A percentile compares a stretch with the other conserved stretches of the same genome.
Evolutionary conservation across 257 asterid species (phyloP).

Genomic region (Solanum tacnaense): DNA sequence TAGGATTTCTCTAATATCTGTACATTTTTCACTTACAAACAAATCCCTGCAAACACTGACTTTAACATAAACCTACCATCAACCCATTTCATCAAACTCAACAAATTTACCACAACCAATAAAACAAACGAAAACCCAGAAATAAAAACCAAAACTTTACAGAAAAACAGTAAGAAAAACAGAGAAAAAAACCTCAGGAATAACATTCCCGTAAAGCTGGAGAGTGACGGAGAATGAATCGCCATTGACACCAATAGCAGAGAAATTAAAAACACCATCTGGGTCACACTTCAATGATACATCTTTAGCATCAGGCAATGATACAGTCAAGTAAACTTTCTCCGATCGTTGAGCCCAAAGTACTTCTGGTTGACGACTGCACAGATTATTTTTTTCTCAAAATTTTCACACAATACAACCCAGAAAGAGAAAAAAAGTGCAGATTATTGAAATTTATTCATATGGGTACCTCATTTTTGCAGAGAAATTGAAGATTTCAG

Average conservation of each 20-base stretch:
- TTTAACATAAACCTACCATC: neutral
- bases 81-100: neutral
- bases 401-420: neutral
- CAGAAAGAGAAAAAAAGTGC: neutral
- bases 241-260: conserved; percentile 53
- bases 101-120: neutral
- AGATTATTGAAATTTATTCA: neutral
- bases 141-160: neutral
- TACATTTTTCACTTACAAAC: neutral
- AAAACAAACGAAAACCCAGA: neutral
- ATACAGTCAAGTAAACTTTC: conserved; percentile 66
- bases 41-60: neutral
- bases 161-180: neutral
- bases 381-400: neutral
- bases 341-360: conserved; percentile 86
- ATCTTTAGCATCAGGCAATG: conserved; percentile 77
- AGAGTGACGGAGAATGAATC: conserved; percentile 48
- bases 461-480: neutral
- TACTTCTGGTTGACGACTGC: conserved; percentile 82
- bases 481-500: neutral
- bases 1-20: neutral
- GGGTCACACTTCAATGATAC: conserved; percentile 54
- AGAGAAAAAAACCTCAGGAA: conserved; percentile 44
- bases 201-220: conserved; percentile 45
- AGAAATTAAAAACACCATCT: conserved; percentile 53